Evolutionary conservation across 768 basidiomycete genomes (phyloP).

Genomic region (Boletus fagicola): DNA sequence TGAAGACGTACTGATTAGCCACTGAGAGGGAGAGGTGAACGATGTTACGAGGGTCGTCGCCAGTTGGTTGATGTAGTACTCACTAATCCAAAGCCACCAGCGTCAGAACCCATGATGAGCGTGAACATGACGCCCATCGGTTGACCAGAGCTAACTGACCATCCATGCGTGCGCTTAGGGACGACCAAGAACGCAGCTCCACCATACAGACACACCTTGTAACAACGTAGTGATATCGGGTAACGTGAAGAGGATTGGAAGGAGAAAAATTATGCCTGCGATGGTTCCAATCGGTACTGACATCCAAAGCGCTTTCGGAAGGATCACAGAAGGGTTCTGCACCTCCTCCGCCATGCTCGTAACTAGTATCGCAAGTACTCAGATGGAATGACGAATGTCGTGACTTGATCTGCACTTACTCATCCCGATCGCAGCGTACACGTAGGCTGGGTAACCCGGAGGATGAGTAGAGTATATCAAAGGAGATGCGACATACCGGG

Average conservation of each 20-base stretch:
- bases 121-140: slow-evolving; percentile 64
- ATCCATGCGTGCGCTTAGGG: slow-evolving; percentile 1
- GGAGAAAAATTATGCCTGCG: slow-evolving; percentile 52
- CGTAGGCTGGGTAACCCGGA: slow-evolving; percentile 43
- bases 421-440: slow-evolving; percentile 62
- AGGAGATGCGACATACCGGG: slow-evolving; percentile 23
- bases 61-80: slow-evolving; percentile 15
- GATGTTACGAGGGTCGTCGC: background rate
- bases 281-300: slow-evolving; percentile 53
- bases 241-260: slow-evolving; percentile 64
- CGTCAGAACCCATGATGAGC: slow-evolving; percentile 57
- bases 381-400: background rate
- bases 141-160: slow-evolving; percentile 56
- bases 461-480: background rate
- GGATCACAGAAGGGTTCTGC: slow-evolving; percentile 50
- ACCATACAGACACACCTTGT: slow-evolving; percentile 37
- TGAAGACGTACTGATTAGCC: slow-evolving; percentile 40
- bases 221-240: slow-evolving; percentile 55
- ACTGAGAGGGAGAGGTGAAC: slow-evolving; percentile 21
- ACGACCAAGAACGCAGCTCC: background rate
- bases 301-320: slow-evolving; percentile 55
- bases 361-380: slow-evolving; percentile 36
- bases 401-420: slow-evolving; percentile 33
- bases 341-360: slow-evolving; percentile 71
- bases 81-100: slow-evolving; percentile 62